Evolutionary conservation across 202 grass and related monocot species (phyloP), one percentile per base, ranked within the genome.

Genomic region (Digitaria exilis): DNA sequence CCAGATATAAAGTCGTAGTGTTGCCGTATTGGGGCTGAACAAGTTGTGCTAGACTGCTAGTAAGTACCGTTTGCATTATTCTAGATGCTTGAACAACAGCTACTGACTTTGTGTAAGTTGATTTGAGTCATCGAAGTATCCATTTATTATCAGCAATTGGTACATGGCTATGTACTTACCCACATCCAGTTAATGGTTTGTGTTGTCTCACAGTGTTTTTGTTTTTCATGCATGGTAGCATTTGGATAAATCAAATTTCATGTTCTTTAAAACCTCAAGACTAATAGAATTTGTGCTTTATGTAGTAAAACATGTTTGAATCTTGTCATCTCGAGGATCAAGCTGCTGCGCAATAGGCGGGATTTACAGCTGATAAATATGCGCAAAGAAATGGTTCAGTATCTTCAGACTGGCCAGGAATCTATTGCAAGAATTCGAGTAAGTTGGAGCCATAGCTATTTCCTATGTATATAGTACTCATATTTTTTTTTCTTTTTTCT

Each of bases 221-320:
- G 16, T 28, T 25, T 57, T 66, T 24, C 8, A 58, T 29, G 2
- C 29, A 13, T 48, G 9, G 52, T 29, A 35, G n/a, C 26, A 58
- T 24, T 10, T 56, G 1, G 25, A 65, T 7, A 81, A 82, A 59
- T 55, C 11, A n/a, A 19, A 19, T 57, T 12, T 44, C 57, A 45
- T 26, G 65, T 60, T 75, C 17, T 67, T 73, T 72, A 72, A 31
- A 14, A 15, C 26, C 24, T 18, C 35, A 25, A 78, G 4, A 25
- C 42, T 84, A 56, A 82, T 44, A 54, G 16, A 85, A 42, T 62
- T 76, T 25, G 3, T 86, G 43, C 48, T 44, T 80, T 81, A 12
- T 90, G 80, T 70, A 99, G 96, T 75, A 99, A 99, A 86, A 99
- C 93, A 81, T 99, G 91, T 86, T 87, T 99, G 88, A 99, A 96